phyloP scores from a whole-genome alignment of 371 early-diverging fungal genomes.

The Dichotomocladium elegans region DNA sequence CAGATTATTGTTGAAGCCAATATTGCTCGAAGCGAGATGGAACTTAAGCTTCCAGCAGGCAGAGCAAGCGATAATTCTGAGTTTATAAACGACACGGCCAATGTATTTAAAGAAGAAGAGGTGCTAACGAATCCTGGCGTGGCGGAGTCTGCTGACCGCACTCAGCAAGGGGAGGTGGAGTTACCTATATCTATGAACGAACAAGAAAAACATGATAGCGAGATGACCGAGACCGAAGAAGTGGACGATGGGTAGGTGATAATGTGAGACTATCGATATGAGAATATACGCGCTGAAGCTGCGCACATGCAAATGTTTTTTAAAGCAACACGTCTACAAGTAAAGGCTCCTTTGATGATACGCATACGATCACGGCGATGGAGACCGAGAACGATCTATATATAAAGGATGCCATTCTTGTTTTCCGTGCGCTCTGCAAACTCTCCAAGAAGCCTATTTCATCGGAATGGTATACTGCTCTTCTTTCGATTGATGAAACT shows the following conservation, averaged over 20 bases:
- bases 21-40: slow-evolving; percentile 47
- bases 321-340: slow-evolving; percentile 11
- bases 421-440: slow-evolving; percentile 91
- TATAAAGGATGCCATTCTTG: slow-evolving; percentile 79
- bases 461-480: slow-evolving; percentile 40
- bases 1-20: slow-evolving; percentile 49
- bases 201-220: neutral
- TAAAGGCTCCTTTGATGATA: slow-evolving; percentile 31
- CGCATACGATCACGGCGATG: slow-evolving; percentile 10
- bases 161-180: neutral
- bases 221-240: neutral
- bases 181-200: neutral
- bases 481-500: neutral
- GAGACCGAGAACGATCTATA: slow-evolving; percentile 47
- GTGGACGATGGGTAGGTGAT: neutral
- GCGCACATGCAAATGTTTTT: too few species aligned
- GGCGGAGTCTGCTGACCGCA: neutral
- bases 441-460: slow-evolving; percentile 74
- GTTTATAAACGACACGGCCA: slow-evolving; percentile 43
- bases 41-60: slow-evolving; percentile 28
- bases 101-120: slow-evolving; percentile 37
- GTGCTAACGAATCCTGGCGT: slow-evolving; percentile 2
- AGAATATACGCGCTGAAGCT: too few species aligned
- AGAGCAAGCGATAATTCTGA: slow-evolving; percentile 41
- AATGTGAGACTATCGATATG: too few species aligned